Base-by-base conservation (phyloP, 192 early-diverging fungal species). In the Ambispora gerdemannii region DNA sequence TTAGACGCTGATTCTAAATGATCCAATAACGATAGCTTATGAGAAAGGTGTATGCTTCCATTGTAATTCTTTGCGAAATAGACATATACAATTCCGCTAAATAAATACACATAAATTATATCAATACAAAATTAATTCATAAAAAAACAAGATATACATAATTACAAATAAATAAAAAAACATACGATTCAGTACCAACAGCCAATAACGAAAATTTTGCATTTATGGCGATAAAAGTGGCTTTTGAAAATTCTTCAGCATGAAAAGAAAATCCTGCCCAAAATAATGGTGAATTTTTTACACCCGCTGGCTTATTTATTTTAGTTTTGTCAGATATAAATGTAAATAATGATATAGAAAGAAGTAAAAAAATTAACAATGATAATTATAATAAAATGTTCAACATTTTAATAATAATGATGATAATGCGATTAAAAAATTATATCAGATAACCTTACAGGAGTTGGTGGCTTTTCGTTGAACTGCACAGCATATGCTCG, bases 171-270 rank as follows among this genome's bases (percentile, higher is more conserved):
- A 62, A 11, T 55, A 33, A 63, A 80, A 78, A 31, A 25, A 69
- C 72, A 60, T 75, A 86, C 84, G 79, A 73, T 52, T 75, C 73
- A 24, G 83, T 86, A 36, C 91, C 91, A 15, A 93, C 79, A 13
- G 90, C 90, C 64, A 93, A 71, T 19, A 89, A 73, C n/a, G 82
- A 82, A 72, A 89, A 91, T 63, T 76, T 78, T 0, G 86, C 75
- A 76, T 93, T 93, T 30, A 91, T 82, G 11, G 89, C 84, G 53
- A 89, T 75, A 36, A 75, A 82, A 31, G 84, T 87, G 58, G 84
- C 83, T 69, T 50, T 72, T 55, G 65, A 64, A 63, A 70, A 72
- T 47, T 75, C 69, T 43, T 69, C 62, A 7, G 72, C 77, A 66
- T 87, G 83, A 34, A 87, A 83, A 51, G 80, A 83, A 31, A 77